Evolutionary conservation across 1,284 basidiomycete genomes (phyloP).

Genomic region (Cryptococcus neoformans): DNA sequence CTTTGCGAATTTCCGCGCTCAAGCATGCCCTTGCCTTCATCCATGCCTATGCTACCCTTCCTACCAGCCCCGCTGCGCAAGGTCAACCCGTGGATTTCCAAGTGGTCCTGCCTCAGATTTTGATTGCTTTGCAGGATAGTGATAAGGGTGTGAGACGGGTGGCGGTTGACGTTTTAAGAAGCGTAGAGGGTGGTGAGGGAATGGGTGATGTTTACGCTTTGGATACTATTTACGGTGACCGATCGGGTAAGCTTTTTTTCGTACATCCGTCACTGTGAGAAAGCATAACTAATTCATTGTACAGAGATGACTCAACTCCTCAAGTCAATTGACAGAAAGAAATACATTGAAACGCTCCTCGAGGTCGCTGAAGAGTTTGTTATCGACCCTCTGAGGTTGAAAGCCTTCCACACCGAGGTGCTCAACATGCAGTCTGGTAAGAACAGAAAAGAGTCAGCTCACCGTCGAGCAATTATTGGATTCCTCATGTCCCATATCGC

Average conservation of each 20-base stretch:
- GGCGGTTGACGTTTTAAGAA: conserved; percentile 62
- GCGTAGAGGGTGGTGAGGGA: conserved; percentile 29
- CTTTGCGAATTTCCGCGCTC: conserved; percentile 66
- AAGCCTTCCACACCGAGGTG: conserved; percentile 61
- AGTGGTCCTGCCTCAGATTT: conserved; percentile 71
- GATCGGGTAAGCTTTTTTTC: conserved; percentile 43
- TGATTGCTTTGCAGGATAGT: conserved; percentile 62
- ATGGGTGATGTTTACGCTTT: conserved; percentile 66
- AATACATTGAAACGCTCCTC: conserved; percentile 62
- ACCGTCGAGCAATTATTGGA: conserved; percentile 71
- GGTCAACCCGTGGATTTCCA: conserved; percentile 65
- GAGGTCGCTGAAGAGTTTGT: conserved; percentile 61
- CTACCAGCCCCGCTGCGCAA: conserved; percentile 3
- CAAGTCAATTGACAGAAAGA: conserved; percentile 65
- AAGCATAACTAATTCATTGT: neutral
- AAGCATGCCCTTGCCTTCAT: conserved; percentile 65
- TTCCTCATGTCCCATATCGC: conserved; percentile 79
- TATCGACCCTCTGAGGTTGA: conserved; percentile 65
- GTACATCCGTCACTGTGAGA: neutral
- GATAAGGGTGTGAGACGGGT: conserved; percentile 59
- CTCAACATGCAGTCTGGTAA: conserved; percentile 51
- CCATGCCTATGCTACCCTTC: conserved; percentile 52
- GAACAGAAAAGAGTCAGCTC: conserved; percentile 62
- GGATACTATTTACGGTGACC: conserved; percentile 74
- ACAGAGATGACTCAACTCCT: conserved; percentile 72